phyloP scores from a whole-genome alignment of 2,329 filamentous ascomycete species.

The Alternaria gansuensis region DNA sequence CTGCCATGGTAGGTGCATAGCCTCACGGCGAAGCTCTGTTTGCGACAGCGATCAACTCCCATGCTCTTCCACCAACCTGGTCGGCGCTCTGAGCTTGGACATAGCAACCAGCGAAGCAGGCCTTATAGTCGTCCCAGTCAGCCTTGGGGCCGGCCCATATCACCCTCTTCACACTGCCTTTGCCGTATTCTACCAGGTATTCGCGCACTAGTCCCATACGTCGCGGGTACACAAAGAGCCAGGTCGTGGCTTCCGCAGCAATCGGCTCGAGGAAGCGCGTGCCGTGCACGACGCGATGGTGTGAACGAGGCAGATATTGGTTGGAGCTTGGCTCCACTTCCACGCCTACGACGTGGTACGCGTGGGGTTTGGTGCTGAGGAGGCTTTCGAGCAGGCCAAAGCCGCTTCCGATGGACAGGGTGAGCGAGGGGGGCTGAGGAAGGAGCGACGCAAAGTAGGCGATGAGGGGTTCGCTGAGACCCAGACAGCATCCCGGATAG shows the following conservation, averaged over 20 bases:
- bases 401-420: constrained; percentile 61
- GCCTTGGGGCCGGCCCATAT: constrained; percentile 56
- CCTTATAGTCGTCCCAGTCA: constrained; percentile 54
- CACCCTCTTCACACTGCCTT: constrained; percentile 45
- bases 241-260: constrained; percentile 55
- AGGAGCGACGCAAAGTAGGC: constrained; percentile 36
- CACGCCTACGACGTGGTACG: constrained; percentile 56
- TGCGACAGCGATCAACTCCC: constrained; percentile 48
- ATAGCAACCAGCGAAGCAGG: constrained; percentile 38
- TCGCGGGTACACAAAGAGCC: constrained; percentile 65
- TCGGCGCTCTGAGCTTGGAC: constrained; percentile 33
- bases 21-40: constrained; percentile 2
- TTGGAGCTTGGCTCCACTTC: constrained; percentile 60
- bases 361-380: constrained; percentile 37
- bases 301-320: constrained; percentile 55
- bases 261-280: constrained; percentile 56
- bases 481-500: constrained; percentile 50
- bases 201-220: constrained; percentile 56
- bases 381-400: constrained; percentile 61
- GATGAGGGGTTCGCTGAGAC: constrained; percentile 47
- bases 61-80: constrained; percentile 44
- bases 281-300: constrained; percentile 56
- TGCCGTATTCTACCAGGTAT: constrained; percentile 55
- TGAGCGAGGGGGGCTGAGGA: constrained; percentile 31
- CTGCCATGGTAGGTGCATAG: not conserved